Base-by-base conservation (phyloP, 1,284 basidiomycete species). In the Termitomyces sp. region DNA sequence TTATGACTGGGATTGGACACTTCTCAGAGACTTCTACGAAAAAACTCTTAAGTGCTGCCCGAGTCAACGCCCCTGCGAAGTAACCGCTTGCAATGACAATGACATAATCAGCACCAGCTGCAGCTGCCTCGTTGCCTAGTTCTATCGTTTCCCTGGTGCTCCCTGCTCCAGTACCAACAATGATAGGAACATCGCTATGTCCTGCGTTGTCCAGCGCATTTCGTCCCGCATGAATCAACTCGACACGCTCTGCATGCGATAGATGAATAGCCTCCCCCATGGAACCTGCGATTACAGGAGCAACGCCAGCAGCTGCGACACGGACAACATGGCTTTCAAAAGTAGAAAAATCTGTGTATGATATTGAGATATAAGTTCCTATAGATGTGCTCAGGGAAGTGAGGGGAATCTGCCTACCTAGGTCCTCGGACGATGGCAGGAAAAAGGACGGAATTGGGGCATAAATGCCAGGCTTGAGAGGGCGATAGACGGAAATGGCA, bases 401-500 rank as follows among this genome's bases (percentile, higher is more conserved):
- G 12, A 38, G 36, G 12, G 44, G 55, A 48, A 34, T 36, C 28
- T 70, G 28, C 83, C 62, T 64, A 92, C 91, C 91, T 58, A 95
- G 79, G 64, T 94, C 91, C 70, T 95, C 91, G 49, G 83, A 78
- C 40, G 78, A 75, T 7, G 80, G 79, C 42, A 84, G 70, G 74
- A 94, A 94, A 73, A 95, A 95, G 9, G 91, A 85, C 9, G 89
- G 92, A 64, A 93, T 84, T 24, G 93, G 93, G 10, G 90, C 88
- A 71, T 82, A 94, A 53, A 94, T 83, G 44, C 93, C 92, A 15
- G 91, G 70, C 58, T 75, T 81, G 61, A 94, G 74, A n/a, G 80
- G 77, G 53, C 88, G 82, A 58, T 63, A 64, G 46, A 66, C 59
- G 9, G 61, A 33, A 17, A 62, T 55, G 30, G 57, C 47, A 31